Evolutionary conservation across 352 stramenopile species (phyloP).

Genomic region (Pythium dissotocum): DNA sequence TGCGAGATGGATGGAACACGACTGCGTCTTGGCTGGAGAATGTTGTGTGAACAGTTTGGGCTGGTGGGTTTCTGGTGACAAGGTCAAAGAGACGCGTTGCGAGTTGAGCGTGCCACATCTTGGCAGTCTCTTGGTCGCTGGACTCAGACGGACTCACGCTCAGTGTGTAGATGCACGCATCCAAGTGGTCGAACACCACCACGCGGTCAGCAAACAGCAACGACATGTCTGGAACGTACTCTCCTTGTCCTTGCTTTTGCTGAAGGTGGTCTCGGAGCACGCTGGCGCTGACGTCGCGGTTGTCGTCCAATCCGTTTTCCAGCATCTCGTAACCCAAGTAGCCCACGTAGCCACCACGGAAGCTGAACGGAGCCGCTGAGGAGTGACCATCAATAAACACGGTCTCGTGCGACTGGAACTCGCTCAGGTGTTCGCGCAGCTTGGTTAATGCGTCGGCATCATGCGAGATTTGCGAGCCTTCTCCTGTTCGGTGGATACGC

Average conservation of each 20-base stretch:
- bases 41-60: not conserved
- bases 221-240: constrained; percentile 81
- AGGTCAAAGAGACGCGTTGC: constrained; percentile 27
- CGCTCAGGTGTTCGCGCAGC: constrained; percentile 41
- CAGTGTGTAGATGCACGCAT: constrained; percentile 77
- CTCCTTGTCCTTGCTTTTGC: constrained; percentile 20
- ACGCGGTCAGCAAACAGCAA: constrained; percentile 91
- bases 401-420: constrained; percentile 39
- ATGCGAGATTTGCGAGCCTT: constrained; percentile 16
- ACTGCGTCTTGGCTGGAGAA: constrained; percentile 23
- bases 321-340: constrained; percentile 89
- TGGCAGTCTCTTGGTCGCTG: constrained; percentile 10
- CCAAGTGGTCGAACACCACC: constrained; percentile 89
- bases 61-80: not conserved
- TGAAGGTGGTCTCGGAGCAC: constrained; percentile 36
- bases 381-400: constrained; percentile 16
- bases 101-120: constrained; percentile 31
- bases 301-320: constrained; percentile 31
- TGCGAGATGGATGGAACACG: constrained; percentile 61
- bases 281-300: constrained; percentile 18
- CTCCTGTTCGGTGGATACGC: constrained; percentile 33
- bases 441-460: constrained; percentile 31
- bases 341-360: constrained; percentile 83
- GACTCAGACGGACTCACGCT: constrained; percentile 39
- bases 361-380: constrained; percentile 62